Percentiles rank a stretch among this genome's conserved stretches.
Evolutionary conservation across 805 yeast species (phyloP).

Genomic region (Barnettozyma sp.): DNA sequence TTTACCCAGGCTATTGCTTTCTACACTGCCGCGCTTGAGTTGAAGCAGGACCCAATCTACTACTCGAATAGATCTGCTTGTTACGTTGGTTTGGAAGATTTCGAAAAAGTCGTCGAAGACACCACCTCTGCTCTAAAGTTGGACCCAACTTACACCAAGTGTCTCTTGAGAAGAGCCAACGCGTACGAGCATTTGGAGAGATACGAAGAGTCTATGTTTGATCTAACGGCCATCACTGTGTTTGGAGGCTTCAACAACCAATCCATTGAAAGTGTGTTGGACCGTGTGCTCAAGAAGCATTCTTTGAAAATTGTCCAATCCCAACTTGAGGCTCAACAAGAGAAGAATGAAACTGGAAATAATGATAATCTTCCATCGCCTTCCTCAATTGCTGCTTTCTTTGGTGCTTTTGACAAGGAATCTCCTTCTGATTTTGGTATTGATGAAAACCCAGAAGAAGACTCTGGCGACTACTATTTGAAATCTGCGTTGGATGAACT

Average conservation of each 20-base stretch:
- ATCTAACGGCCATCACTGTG: slow-evolving; percentile 81
- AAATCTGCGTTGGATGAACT: slow-evolving; percentile 57
- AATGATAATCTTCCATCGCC: slow-evolving; percentile 61
- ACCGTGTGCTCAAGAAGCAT: slow-evolving; percentile 76
- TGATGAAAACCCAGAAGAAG: slow-evolving; percentile 33
- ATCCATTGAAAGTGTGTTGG: slow-evolving; percentile 72
- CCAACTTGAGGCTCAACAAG: slow-evolving; percentile 35
- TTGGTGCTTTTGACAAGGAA: slow-evolving; percentile 73
- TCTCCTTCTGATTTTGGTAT: slow-evolving; percentile 36
- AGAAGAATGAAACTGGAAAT: slow-evolving; percentile 9
- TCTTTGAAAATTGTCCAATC: slow-evolving; percentile 67
- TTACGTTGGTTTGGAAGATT: slow-evolving; percentile 72
- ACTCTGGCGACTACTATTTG: slow-evolving; percentile 58
- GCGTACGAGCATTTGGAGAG: slow-evolving; percentile 79
- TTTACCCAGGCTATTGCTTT: slow-evolving; percentile 70
- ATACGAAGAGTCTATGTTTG: slow-evolving; percentile 83
- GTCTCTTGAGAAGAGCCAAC: slow-evolving; percentile 86
- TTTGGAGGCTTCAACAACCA: slow-evolving; percentile 78
- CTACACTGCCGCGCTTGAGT: slow-evolving; percentile 70
- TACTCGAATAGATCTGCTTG: slow-evolving; percentile 97
- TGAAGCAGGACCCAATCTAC: slow-evolving; percentile 79
- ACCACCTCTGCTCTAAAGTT: slow-evolving; percentile 79
- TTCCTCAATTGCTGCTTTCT: slow-evolving; percentile 77
- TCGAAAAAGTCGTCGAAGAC: slow-evolving; percentile 80
- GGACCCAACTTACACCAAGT: slow-evolving; percentile 87